Evolutionary conservation across 805 yeast genomes (phyloP).

Genomic region (Candida yuanshanica): DNA sequence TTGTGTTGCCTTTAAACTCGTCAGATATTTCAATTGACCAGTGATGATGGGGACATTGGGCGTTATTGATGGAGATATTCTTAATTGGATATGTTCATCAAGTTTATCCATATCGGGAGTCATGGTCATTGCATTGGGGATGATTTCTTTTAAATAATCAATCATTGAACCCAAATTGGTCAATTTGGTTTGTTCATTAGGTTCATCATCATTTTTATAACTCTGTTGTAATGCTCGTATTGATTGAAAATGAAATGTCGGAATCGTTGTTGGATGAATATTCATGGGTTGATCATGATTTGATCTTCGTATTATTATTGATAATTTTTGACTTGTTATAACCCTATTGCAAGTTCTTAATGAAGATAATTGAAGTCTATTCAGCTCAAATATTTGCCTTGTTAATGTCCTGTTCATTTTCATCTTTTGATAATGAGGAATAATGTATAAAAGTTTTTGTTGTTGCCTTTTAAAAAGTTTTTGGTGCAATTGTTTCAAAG

Average conservation of each 20-base stretch:
- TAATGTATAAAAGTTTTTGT: too few relatives aligned
- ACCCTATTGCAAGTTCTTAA: too few relatives aligned
- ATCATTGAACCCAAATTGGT: conserved; percentile 50
- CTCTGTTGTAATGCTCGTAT: not conserved
- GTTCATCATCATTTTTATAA: not conserved
- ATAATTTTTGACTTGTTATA: too few relatives aligned
- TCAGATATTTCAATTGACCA: conserved; percentile 49
- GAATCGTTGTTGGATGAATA: not conserved
- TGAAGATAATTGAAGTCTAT: too few relatives aligned
- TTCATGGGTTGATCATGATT: too few relatives aligned
- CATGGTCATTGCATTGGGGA: conserved; percentile 45
- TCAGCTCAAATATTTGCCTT: too few relatives aligned
- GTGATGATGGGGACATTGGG: conserved; percentile 49
- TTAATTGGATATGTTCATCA: conserved; percentile 40
- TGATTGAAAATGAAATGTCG: not conserved
- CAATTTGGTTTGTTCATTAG: conserved; percentile 4
- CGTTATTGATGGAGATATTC: conserved; percentile 52
- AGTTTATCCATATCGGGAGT: conserved; percentile 39
- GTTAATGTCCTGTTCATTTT: too few relatives aligned
- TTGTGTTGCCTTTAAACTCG: conserved; percentile 53
- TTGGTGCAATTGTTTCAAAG: not conserved
- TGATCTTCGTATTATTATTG: too few relatives aligned
- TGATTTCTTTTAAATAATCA: conserved; percentile 37
- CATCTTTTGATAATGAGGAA: too few relatives aligned
- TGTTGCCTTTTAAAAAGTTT: conserved; percentile 5